Base-by-base conservation (phyloP, 768 basidiomycete genomes). In the Lepiota venenata region DNA sequence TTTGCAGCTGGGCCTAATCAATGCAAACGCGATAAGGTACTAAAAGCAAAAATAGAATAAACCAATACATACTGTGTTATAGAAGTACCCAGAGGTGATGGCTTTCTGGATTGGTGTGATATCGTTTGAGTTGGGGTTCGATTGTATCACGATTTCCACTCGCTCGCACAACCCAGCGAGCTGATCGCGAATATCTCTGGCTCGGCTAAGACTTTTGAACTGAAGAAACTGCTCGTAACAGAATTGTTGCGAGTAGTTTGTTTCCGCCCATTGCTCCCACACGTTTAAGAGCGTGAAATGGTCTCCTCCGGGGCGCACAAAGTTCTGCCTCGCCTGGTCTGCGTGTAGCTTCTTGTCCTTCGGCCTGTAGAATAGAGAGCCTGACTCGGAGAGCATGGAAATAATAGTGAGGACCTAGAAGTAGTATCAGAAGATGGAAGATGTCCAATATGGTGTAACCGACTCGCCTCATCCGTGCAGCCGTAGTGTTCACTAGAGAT, bases 251-350 rank as follows among this genome's bases (percentile, higher is more conserved):
- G 93, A 95, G 66, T 94, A 98, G 64, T 93, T 93, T 20, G 95
- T 92, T 58, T 99, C 97, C 16, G 91, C 91, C 97, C 97, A 99
- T 65, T 98, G 95, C 67, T 98, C 95, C 89, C 94, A 98, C 11
- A 98, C 93, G 66, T 98, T 98, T 22, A 99, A 78, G 20, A 99
- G 71, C 5, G 96, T 98, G 66, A 98, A 99, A 72, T 98, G 97
- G 64, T 99, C 97, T 20, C 97, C 97, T 25, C 97, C 96, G 0
- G 91, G 77, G 46, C 93, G 92, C 55, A 95, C 86, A 66, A 99
- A 99, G 67, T 98, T 98, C 69, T 96, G 91, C 53, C 96, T 83
- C 3, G 97, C 97, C 73, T 98, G 94, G 64, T 99, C 96, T 12
- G 97, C 97, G 63, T 98, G 93, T 47, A 94, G 72, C 65, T 93